phyloP scores from a whole-genome alignment of 139 green algal genomes.

The Tetraselmis striata region DNA sequence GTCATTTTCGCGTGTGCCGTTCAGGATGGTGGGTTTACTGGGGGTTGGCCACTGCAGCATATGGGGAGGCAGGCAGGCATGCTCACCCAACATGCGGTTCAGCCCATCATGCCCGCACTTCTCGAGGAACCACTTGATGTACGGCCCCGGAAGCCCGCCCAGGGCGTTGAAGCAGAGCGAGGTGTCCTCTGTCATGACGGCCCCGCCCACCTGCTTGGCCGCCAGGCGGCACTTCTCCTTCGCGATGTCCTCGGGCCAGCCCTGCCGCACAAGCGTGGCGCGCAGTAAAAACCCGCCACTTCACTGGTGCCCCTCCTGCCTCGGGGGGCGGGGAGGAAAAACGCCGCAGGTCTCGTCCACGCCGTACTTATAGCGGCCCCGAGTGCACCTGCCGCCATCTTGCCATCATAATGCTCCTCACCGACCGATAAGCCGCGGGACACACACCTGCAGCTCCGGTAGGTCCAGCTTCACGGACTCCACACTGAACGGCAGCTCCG shows the following conservation, averaged over 20 bases:
- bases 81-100: conserved; percentile 72
- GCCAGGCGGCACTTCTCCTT: conserved; percentile 84
- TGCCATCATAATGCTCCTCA: too few species aligned
- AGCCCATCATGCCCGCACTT: conserved; percentile 84
- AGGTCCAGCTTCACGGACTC: conserved; percentile 70
- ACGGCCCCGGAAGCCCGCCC: conserved; percentile 81
- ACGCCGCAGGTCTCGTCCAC: too few species aligned
- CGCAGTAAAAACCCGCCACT: too few species aligned
- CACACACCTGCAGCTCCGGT: conserved; percentile 80
- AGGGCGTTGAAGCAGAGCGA: conserved; percentile 94
- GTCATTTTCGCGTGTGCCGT: too few species aligned
- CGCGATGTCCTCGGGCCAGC: conserved; percentile 88
- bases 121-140: conserved; percentile 95
- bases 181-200: conserved; percentile 97
- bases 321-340: too few species aligned
- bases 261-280: too few species aligned
- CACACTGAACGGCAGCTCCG: conserved; percentile 63
- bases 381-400: too few species aligned
- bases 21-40: too few species aligned
- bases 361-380: too few species aligned
- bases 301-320: too few species aligned
- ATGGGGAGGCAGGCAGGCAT: not conserved
- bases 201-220: conserved; percentile 54
- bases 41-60: too few species aligned
- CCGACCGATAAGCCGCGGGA: too few species aligned